Conservation (phyloP, 345 rosid genomes). For the Aurinia saxatilis region DNA sequence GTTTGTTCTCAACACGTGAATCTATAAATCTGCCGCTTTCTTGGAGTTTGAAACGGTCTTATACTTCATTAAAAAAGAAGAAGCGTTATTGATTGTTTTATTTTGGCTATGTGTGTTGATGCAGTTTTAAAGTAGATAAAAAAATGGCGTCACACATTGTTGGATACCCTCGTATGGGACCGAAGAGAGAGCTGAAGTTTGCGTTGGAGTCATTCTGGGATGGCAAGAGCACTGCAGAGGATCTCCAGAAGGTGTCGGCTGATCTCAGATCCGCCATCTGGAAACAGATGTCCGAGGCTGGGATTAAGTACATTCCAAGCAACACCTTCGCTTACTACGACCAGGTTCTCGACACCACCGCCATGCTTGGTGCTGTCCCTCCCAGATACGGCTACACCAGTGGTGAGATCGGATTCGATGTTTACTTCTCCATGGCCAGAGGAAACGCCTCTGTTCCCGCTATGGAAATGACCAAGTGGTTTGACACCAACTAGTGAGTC, state of each 20-base stretch:
- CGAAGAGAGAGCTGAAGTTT: conserved; percentile 98
- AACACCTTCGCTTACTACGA: conserved; percentile 91
- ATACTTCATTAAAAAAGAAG: background rate
- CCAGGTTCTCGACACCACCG: conserved; percentile 91
- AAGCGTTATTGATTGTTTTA: background rate
- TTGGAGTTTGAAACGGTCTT: background rate
- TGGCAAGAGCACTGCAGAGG: conserved; percentile 87
- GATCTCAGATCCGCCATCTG: conserved; percentile 92
- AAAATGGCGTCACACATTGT: conserved; percentile 97
- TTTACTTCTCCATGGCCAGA: conserved; percentile 97
- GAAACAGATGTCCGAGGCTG: conserved; percentile 87
- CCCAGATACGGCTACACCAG: conserved; percentile 73
- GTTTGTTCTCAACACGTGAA: background rate
- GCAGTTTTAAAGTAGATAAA: conserved; percentile 25
- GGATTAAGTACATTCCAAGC: conserved; percentile 90
- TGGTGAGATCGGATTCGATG: conserved; percentile 82
- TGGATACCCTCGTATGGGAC: conserved; percentile 99
- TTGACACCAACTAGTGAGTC: conserved; percentile 99
- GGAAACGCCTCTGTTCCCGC: conserved; percentile 97
- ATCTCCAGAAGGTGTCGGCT: conserved; percentile 81
- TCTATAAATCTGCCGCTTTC: background rate
- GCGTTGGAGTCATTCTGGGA: conserved; percentile 99
- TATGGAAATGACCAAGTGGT: conserved; percentile 99
- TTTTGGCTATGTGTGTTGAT: background rate
- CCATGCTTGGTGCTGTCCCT: conserved; percentile 99